Base-by-base conservation (phyloP, 2,329 filamentous ascomycete species). In the Colletotrichum lentis region DNA sequence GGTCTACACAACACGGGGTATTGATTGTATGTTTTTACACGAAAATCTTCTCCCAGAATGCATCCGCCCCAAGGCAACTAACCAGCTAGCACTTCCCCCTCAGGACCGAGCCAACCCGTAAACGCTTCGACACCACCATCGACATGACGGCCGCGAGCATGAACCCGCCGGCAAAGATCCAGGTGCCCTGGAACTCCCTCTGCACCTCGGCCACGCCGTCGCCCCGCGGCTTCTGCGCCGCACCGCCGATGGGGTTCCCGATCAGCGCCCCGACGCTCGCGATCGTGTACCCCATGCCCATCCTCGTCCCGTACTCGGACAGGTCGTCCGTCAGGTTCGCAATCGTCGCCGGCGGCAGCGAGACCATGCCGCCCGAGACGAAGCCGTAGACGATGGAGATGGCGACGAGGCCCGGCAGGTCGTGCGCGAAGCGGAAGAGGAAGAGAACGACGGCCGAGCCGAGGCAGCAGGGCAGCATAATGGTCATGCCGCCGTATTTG, bases 211-310 rank as follows among this genome's bases (percentile, higher is more conserved):
- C 43, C 12, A 11, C 20, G 12, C 22, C 22, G n/a, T 52, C 37
- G 0, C 62, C 62, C 6, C 24, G 49, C 46, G 22, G 61, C 39
- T 22, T 55, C 39, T 62, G 63, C 37, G 63, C 62, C 1, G 67
- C 59, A 35, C 70, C 71, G 8, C 53, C 70, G 3, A 70, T 62
- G 6, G 70, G 70, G 20, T 62, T 72, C 3, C 71, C 70, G 5
- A 71, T 61, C 47, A 72, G 44, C 10, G 62, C 56, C 3, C 70
- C 70, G 18, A 71, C 4, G 3, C 55, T 62, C 3, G 66, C 66
- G 20, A 72, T 64, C 3, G 62, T 67, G 24, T 70, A 72, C 14
- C 55, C 61, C 71, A 70, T 72, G 6, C 70, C 70, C 59, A 71
- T 39, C 3, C 64, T 46, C 22, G 70, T 72, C 3, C 61, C 70